Base-by-base conservation (phyloP, 805 yeast genomes). In the Monosporozyma aerobia region DNA sequence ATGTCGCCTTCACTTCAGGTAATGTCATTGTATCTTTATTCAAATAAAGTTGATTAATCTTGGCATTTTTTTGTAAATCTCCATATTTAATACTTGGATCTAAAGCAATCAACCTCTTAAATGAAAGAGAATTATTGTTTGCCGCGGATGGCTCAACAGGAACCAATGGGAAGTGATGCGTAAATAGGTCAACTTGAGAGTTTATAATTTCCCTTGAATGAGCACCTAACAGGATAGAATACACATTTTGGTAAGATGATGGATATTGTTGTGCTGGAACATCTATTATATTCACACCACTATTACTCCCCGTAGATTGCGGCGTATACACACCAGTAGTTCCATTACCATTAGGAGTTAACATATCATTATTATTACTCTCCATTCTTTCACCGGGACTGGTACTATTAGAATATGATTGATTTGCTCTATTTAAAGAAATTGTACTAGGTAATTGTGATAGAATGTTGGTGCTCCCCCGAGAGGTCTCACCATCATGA, bases 41-140 rank as follows among this genome's bases (percentile, higher is more conserved):
- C 41, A 86, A 69, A 61, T 78, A 78, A 61, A 82, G 85, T 63
- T 85, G 94, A 63, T 85, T 85, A 30, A 83, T 82, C 3, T 41
- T 19, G 5, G 14, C 30, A 29, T 55, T 53, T 23, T 49, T 44
- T 51, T 56, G 53, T 30, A 53, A 43, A 41, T 54, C 54, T 30
- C 51, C 44, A 39, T 59, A 37, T 23, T 54, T 51, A 8, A 49
- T 49, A 5, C 54, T 19, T 6, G 57, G 59, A 30, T 59, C 61
- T 8, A 49, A 37, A 30, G 61, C 58, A 11, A 57, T 29, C 16
- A 56, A 44, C 40, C 65, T 55, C 44, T 63, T 63, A 50, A 64
- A 62, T 41, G 57, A 54, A 13, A 63, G 44, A 3, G 65, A 55
- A 23, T 53, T 50, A 33, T 50, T 53, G 6, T 30, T 23, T 11